These are phyloP conservation scores for Fusarium ramigenum DNA, from an alignment of 2,329 filamentous ascomycete species.

Conservation along the genomic window DNA sequence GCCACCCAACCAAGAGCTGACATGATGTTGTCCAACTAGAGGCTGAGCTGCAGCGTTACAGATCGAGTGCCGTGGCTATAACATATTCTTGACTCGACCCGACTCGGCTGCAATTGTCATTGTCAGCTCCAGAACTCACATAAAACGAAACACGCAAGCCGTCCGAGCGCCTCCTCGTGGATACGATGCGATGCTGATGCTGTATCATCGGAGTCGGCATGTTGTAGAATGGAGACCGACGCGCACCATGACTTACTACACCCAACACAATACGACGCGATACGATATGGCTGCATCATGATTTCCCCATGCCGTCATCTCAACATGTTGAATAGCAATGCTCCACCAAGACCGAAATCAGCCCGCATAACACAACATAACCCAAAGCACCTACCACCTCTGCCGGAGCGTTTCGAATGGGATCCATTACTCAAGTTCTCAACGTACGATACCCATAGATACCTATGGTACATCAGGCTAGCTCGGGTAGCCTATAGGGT, in stretches of 20 bases:
- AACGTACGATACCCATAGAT: slow-evolving; percentile 24
- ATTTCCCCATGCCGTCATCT: slow-evolving; percentile 36
- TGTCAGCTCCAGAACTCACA: not conserved
- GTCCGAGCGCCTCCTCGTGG: slow-evolving; percentile 24
- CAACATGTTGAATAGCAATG: slow-evolving; percentile 9
- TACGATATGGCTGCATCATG: slow-evolving; percentile 34
- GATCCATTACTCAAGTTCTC: slow-evolving; percentile 4
- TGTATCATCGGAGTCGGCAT: slow-evolving; percentile 27
- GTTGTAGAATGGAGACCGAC: slow-evolving; percentile 11
- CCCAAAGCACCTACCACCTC: slow-evolving; percentile 15
- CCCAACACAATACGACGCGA: slow-evolving; percentile 9
- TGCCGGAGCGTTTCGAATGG: slow-evolving; percentile 26
- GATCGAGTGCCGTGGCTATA: not conserved
- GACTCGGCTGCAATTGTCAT: not conserved
- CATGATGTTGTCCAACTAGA: slow-evolving; percentile 28
- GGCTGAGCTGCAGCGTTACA: slow-evolving; percentile 31
- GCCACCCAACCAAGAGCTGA: slow-evolving; percentile 19
- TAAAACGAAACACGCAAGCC: slow-evolving; percentile 31
- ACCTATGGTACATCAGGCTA: not conserved
- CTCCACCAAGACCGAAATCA: slow-evolving; percentile 14
- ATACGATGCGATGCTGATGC: slow-evolving; percentile 31
- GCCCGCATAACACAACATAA: not conserved
- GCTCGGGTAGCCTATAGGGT: not conserved
- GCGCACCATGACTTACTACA: not conserved
- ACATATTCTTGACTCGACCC: not conserved